Evolutionary conservation across 1,284 basidiomycete genomes (phyloP), one percentile per base, ranked within the genome.

Genomic region (Heterobasidion parviporum): DNA sequence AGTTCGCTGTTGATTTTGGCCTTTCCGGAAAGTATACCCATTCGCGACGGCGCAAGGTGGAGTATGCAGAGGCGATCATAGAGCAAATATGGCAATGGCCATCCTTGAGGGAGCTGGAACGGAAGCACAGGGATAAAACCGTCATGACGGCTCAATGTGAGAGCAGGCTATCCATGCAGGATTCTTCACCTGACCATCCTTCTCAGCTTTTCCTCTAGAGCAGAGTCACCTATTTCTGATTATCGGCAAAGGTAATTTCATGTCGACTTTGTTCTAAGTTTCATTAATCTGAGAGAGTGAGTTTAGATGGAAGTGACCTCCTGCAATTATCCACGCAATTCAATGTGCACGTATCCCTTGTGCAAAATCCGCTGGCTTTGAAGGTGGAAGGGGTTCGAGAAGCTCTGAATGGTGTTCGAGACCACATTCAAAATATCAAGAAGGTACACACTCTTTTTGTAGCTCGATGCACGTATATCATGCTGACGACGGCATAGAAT

Each of bases 1-100:
- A 70, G 48, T 82, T 87, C 60, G 62, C 79, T 12, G 65, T 73
- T 49, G 61, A 80, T 50, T 80, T 82, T 60, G 70, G 70, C 32
- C 63, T 82, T 32, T 66, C 67, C 45, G 58, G 62, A 44, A 70
- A 66, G 50, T 69, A 63, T 55, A 65, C 67, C 9, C 63, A 66
- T 56, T 59, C 63, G 1, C 65, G 64, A 7, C 65, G 67, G 55
- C 71, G 65, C 46, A 83, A 86, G 68, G 61, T 65, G 34, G 68
- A 79, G 20, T 78, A 73, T 63, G 83, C 78, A 18, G 74, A 77
- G 56, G 70, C 74, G 3, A 83, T 90, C 59, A 74, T 89, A 41
- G 82, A 86, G 65, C 70, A 75, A 56, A 67, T 73, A 54, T 90
- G 87, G 87, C 72, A 72, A 26, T 88, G 84, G 85, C 82, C 84